phyloP scores from a whole-genome alignment of 1,284 basidiomycete species.

The Trichosporon sp. region DNA sequence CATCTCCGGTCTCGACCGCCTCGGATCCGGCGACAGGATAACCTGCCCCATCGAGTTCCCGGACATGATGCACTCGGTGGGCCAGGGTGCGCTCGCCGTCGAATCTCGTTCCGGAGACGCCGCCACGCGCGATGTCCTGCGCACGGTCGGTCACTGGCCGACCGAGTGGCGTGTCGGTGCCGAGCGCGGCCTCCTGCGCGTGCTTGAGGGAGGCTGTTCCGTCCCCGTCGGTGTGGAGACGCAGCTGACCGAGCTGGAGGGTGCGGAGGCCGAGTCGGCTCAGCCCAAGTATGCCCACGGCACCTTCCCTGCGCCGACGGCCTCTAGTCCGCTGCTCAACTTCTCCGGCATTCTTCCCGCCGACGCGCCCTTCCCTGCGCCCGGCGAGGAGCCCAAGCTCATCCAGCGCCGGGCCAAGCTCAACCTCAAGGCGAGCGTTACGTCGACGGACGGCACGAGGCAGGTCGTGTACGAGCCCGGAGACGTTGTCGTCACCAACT shows the following conservation, averaged over 20 bases:
- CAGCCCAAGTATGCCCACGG: constrained; percentile 31
- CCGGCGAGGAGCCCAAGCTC: constrained; percentile 33
- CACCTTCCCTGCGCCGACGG: constrained; percentile 31
- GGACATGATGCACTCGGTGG: constrained; percentile 82
- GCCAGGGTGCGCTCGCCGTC: constrained; percentile 88
- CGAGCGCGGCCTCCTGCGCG: constrained; percentile 82
- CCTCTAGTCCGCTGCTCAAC: constrained; percentile 47
- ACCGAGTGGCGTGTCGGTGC: constrained; percentile 76
- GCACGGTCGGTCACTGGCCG: constrained; percentile 69
- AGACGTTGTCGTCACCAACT: constrained; percentile 62
- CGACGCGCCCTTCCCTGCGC: constrained; percentile 22
- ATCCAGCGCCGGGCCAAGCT: constrained; percentile 57
- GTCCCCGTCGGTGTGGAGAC: constrained; percentile 91
- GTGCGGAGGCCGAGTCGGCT: constrained; percentile 17
- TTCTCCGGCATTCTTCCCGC: constrained; percentile 52
- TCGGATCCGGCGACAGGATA: constrained; percentile 75
- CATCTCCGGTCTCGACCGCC: constrained; percentile 86
- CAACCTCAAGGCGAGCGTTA: constrained; percentile 74
- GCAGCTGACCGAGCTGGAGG: constrained; percentile 44
- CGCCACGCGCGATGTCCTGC: constrained; percentile 66
- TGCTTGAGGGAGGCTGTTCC: constrained; percentile 93
- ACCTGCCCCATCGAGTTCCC: constrained; percentile 76
- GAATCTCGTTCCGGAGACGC: constrained; percentile 79
- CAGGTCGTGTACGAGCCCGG: constrained; percentile 71
- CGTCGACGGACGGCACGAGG: constrained; percentile 68